Percentiles rank a stretch among this genome's conserved stretches.
These are phyloP conservation scores for Tillandsia leiboldiana DNA, from an alignment of 176 grass and related monocot genomes.

Conservation along the genomic window DNA sequence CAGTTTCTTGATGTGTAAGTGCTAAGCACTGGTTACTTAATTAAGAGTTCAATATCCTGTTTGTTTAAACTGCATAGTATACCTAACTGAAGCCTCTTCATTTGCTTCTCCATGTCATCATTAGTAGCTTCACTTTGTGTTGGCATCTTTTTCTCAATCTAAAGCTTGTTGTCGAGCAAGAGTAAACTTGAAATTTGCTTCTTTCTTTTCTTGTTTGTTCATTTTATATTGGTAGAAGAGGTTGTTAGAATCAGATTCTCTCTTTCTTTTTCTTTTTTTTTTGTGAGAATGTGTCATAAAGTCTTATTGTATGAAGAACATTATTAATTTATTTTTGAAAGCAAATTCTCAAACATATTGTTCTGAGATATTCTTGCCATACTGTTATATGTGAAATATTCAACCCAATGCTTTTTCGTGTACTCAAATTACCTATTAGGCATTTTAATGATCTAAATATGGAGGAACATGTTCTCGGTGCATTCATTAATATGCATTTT, in stretches of 20 bases:
- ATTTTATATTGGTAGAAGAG: background rate
- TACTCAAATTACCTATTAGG: background rate
- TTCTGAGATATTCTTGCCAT: background rate
- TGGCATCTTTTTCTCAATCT: background rate
- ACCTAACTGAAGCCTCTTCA: background rate
- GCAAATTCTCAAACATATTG: background rate
- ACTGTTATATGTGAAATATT: too few relatives aligned
- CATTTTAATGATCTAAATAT: background rate
- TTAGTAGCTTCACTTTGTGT: background rate
- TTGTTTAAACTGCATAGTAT: background rate
- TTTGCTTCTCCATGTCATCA: background rate
- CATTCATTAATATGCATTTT: slow-evolving; percentile 13
- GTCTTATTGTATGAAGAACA: too few relatives aligned
- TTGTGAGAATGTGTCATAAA: too few relatives aligned
- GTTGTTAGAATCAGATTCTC: background rate
- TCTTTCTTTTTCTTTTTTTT: too few relatives aligned
- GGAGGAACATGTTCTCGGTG: background rate
- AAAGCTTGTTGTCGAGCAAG: background rate
- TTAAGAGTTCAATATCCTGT: background rate
- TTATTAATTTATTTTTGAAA: too few relatives aligned
- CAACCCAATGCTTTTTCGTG: too few relatives aligned
- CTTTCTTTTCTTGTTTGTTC: background rate
- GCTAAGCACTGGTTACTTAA: slow-evolving; percentile 6
- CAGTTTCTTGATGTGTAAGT: slow-evolving; percentile 86
- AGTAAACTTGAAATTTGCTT: background rate